Percentiles rank a stretch among this genome's conserved stretches.
Evolutionary conservation across 306 rosid species (phyloP).

Genomic region (Macrotyloma uniflorum): DNA sequence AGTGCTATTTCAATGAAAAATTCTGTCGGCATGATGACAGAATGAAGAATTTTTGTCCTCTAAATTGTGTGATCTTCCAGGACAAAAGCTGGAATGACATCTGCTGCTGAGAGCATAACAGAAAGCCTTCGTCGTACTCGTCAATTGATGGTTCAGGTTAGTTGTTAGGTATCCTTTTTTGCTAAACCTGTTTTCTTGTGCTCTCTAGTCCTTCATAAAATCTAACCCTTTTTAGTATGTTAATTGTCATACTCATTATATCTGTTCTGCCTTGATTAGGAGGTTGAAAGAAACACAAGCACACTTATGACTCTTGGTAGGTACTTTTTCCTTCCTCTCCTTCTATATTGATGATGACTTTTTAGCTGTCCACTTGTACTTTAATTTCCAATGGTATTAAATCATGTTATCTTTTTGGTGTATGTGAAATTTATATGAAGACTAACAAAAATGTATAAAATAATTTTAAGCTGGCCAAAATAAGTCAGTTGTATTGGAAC

Average conservation of each 20-base stretch:
- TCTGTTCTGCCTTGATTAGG: slow-evolving; percentile 54
- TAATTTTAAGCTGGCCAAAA: slow-evolving; percentile 15
- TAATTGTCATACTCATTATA: slow-evolving; percentile 24
- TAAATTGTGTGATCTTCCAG: slow-evolving; percentile 46
- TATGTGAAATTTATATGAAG: slow-evolving; percentile 11
- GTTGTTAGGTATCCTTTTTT: slow-evolving; percentile 14
- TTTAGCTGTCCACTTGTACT: slow-evolving; percentile 2
- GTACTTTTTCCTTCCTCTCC: slow-evolving; percentile 32
- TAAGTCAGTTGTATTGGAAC: background rate
- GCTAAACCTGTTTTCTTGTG: background rate
- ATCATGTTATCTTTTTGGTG: background rate
- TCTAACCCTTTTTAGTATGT: background rate
- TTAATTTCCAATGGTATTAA: background rate
- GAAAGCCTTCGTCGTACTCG: slow-evolving; percentile 93
- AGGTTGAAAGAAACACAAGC: slow-evolving; percentile 83
- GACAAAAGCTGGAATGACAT: slow-evolving; percentile 93
- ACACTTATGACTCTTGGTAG: slow-evolving; percentile 75
- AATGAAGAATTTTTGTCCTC: slow-evolving; percentile 27
- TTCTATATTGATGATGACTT: background rate
- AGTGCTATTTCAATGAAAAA: background rate
- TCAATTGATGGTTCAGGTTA: slow-evolving; percentile 92
- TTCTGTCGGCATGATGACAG: slow-evolving; percentile 14
- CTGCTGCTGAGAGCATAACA: slow-evolving; percentile 94
- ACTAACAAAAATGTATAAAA: background rate
- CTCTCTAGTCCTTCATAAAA: background rate